Evolutionary conservation across 495 filamentous ascomycete species (phyloP), one percentile per base, ranked within the genome.

Genomic region (Trichocladium uniseriatum): DNA sequence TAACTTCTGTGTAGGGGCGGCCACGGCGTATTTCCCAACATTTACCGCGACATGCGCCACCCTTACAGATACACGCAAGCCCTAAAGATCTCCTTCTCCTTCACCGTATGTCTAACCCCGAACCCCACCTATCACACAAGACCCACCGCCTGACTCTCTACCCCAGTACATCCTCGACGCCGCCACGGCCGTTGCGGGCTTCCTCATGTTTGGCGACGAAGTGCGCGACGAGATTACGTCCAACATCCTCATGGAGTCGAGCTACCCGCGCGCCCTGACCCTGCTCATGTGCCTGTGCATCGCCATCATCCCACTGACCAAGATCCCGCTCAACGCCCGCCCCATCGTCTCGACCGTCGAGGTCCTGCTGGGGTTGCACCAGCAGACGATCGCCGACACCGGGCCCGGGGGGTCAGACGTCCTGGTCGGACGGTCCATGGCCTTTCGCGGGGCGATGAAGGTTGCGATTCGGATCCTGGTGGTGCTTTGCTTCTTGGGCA

Each of bases 21-120:
- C 7, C 92, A 97, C 61, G 78, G 80, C 45, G 92, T 98, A 22
- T 95, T 98, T 61, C 92, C 92, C 2, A 95, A 94, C 58, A 95
- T 98, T 59, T 98, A 95, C 64, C 79, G 89, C 43, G 92, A 98
- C 68, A 98, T 98, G 92, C 76, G 92, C 52, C 92, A 97, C 63
- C 89, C 92, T 0, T 75, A 85, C 38, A 92, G 88, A 59, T 97
- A 92, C 63, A 74, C 72, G 18, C 78, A 78, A 63, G 84, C 82
- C 42, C 74, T 96, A 16, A 80, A 83, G 59, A 76, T 82, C 35
- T 94, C 90, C 1, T 97, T 92, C 60, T 65, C 79, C n/a, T 96
- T 95, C 65, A 95, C 89, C 37, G 86, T 91, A 76, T 61, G 80
- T 58, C 39, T 3, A 19, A 13, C 31, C 14, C 38, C n/a, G 16